Conservation (phyloP, 306 rosid species). For the Cicer arietinum region DNA sequence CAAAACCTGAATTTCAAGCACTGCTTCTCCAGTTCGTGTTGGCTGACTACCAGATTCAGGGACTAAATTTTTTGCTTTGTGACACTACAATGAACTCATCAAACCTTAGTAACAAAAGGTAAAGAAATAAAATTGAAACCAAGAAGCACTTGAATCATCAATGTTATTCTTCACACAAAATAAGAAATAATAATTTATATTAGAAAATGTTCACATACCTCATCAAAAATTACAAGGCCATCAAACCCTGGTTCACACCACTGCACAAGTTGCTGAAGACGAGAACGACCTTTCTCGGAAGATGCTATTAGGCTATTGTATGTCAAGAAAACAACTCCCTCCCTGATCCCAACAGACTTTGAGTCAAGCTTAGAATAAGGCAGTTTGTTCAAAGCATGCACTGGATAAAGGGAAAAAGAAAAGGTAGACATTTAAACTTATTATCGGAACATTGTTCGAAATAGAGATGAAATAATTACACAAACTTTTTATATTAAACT, state of each 20-base stretch:
- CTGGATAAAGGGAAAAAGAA: constrained; percentile 56
- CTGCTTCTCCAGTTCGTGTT: constrained; percentile 99
- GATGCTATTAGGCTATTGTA: constrained; percentile 97
- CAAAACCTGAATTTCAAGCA: constrained; percentile 94
- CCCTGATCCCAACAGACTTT: constrained; percentile 84
- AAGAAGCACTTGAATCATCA: constrained; percentile 30
- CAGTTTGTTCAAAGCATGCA: constrained; percentile 97
- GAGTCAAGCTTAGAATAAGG: constrained; percentile 99
- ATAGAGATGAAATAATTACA: constrained; percentile 30
- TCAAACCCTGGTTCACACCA: constrained; percentile 92
- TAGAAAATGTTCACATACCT: constrained; percentile 60
- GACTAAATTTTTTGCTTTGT: constrained; percentile 97
- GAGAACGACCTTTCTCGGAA: constrained; percentile 96
- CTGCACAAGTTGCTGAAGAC: constrained; percentile 92
- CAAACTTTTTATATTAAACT: constrained; percentile 9
- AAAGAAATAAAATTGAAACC: constrained; percentile 47
- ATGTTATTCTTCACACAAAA: constrained; percentile 17
- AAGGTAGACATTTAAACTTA: constrained; percentile 39
- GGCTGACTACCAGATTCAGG: constrained; percentile 99
- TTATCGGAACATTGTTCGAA: constrained; percentile 10
- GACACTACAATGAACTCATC: constrained; percentile 84
- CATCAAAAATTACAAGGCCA: constrained; percentile 88
- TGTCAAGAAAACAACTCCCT: constrained; percentile 93
- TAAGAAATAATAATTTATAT: constrained; percentile 29
- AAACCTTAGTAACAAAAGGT: constrained; percentile 57